Percentiles rank a stretch among this genome's conserved stretches.
These are phyloP conservation scores for Penicillium silybi DNA, from an alignment of 495 filamentous ascomycete species.

Conservation along the genomic window DNA sequence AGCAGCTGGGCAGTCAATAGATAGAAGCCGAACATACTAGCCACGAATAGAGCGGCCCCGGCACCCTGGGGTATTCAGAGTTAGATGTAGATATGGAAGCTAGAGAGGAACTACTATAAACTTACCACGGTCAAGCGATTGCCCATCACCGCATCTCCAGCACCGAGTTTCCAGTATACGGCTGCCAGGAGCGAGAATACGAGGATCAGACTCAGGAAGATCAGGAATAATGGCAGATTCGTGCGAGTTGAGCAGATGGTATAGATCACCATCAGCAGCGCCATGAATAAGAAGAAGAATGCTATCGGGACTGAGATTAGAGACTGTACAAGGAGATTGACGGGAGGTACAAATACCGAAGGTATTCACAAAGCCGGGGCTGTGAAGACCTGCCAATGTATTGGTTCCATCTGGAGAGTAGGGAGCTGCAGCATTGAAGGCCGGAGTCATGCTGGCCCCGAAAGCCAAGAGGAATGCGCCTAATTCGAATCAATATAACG, in stretches of 20 bases:
- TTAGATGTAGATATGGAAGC: neutral
- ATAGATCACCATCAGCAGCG: constrained; percentile 59
- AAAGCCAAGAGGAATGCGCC: constrained; percentile 64
- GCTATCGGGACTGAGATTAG: neutral
- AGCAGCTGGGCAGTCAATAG: neutral
- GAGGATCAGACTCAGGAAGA: constrained; percentile 58
- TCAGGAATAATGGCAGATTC: constrained; percentile 58
- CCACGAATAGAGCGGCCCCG: constrained; percentile 46
- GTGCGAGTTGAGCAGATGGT: constrained; percentile 62
- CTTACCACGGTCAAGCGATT: constrained; percentile 24
- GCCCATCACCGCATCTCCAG: constrained; percentile 29
- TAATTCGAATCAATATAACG: constrained; percentile 3
- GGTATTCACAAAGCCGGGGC: constrained; percentile 42
- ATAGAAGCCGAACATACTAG: constrained; percentile 19
- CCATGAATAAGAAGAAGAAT: constrained; percentile 25
- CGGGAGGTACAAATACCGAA: constrained; percentile 26
- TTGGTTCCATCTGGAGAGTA: constrained; percentile 22
- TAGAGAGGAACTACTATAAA: neutral
- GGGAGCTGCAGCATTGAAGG: constrained; percentile 45
- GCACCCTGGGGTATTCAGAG: constrained; percentile 14
- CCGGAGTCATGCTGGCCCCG: constrained; percentile 53
- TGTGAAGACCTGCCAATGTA: constrained; percentile 32
- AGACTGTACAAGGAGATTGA: neutral
- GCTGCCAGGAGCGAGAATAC: constrained; percentile 55
- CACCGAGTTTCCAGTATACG: constrained; percentile 47